These are phyloP conservation scores for Zymoseptoria pseudotritici DNA, from an alignment of 2,329 filamentous ascomycete species.

Conservation along the genomic window DNA sequence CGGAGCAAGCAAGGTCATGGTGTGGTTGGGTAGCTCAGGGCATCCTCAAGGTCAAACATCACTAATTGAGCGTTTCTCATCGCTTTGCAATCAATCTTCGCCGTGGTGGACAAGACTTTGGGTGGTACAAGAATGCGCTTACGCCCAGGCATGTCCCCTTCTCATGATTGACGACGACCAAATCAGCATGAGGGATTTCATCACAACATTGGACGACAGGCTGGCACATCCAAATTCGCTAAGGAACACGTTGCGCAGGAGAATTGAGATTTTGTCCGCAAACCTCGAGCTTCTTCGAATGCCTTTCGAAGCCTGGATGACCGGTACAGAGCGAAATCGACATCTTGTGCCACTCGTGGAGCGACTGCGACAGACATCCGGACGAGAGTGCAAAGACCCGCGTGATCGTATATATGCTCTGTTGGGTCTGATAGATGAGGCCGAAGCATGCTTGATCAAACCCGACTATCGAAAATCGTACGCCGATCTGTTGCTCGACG, in stretches of 20 bases:
- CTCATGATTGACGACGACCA: background rate
- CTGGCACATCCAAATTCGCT: too few relatives aligned
- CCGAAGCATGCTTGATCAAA: background rate
- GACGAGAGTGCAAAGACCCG: background rate
- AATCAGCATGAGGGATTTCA: background rate
- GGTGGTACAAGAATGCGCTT: slow-evolving; percentile 7
- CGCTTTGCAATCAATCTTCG: slow-evolving; percentile 1
- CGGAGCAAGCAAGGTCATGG: slow-evolving; percentile 4
- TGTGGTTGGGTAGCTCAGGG: slow-evolving; percentile 6
- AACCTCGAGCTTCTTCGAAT: background rate
- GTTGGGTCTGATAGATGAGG: background rate
- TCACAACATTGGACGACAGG: background rate
- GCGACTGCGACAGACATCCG: background rate
- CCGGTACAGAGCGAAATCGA: background rate
- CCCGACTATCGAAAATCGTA: background rate
- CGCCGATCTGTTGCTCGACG: background rate
- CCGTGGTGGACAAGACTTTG: slow-evolving; percentile 4
- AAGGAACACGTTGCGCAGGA: too few relatives aligned
- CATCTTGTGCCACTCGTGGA: background rate
- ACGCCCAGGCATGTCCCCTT: background rate
- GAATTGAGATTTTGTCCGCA: too few relatives aligned
- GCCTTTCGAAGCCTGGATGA: background rate
- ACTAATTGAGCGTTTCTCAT: background rate
- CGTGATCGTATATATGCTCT: background rate
- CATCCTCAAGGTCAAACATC: background rate